Evolutionary conservation across 257 asterid genomes (phyloP).

Genomic region (Nicotiana tabacum): DNA sequence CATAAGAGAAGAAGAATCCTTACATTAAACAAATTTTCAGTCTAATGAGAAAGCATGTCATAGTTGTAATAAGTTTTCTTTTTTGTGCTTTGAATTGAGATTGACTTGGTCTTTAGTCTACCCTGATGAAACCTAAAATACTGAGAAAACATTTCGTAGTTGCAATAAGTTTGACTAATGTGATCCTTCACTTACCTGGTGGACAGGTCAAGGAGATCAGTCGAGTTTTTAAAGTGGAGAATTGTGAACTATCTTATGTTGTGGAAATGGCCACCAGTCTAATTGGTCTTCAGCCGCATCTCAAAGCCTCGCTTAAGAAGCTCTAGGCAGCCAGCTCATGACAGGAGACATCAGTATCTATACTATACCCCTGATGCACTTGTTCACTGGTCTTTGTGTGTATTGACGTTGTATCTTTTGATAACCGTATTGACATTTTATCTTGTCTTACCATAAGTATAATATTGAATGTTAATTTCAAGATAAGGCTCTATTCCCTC

Average conservation of each 20-base stretch:
- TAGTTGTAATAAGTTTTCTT: neutral
- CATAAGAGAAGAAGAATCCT: neutral
- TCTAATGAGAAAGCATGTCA: neutral
- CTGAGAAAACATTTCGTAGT: no score
- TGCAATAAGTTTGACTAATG: neutral
- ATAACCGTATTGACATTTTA: neutral
- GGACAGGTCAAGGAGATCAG: slow-evolving; percentile 54
- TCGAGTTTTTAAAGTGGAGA: slow-evolving; percentile 40
- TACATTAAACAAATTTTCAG: neutral
- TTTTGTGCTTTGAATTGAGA: no score
- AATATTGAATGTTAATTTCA: neutral
- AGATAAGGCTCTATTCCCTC: neutral
- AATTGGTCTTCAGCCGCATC: slow-evolving; percentile 42
- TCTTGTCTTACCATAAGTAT: neutral
- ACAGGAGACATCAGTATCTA: neutral
- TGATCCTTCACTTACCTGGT: neutral
- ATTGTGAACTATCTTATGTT: slow-evolving; percentile 40
- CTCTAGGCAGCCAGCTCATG: neutral
- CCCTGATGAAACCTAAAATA: no score
- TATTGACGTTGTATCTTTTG: neutral
- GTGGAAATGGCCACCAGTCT: slow-evolving; percentile 55
- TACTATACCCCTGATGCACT: neutral
- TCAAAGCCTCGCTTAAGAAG: slow-evolving; percentile 54
- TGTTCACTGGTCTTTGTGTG: neutral
- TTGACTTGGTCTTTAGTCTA: no score